Conservation (phyloP, 345 rosid genomes). For the Pelargonium nanum region DNA sequence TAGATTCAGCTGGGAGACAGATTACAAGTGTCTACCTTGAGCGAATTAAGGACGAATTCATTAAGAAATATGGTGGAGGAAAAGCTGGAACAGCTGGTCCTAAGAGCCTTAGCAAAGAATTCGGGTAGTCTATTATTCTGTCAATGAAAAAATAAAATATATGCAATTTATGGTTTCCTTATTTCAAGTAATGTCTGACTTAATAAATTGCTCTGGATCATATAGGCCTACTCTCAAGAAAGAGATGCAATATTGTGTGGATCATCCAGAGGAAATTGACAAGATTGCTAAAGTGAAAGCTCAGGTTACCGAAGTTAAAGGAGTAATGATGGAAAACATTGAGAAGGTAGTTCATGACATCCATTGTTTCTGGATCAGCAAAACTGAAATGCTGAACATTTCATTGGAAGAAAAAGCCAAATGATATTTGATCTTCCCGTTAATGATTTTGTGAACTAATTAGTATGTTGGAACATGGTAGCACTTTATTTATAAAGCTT, state of each 20-base stretch:
- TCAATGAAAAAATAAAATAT: not conserved
- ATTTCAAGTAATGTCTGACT: not conserved
- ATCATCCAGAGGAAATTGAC: conserved; percentile 52
- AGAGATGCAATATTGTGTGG: conserved; percentile 57
- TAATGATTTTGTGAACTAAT: too few species aligned
- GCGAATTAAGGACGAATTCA: conserved; percentile 47
- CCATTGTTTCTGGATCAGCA: too few species aligned
- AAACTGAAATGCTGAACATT: too few species aligned
- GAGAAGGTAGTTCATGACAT: conserved; percentile 24
- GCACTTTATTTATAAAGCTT: not conserved
- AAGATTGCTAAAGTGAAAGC: conserved; percentile 52
- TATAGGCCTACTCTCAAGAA: conserved; percentile 47
- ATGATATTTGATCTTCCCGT: too few species aligned
- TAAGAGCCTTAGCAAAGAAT: conserved; percentile 42
- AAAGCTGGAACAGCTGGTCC: conserved; percentile 45
- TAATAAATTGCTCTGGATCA: not conserved
- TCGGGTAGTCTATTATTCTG: conserved; percentile 21
- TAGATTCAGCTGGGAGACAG: conserved; percentile 47
- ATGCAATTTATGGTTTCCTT: not conserved
- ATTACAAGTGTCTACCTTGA: conserved; percentile 54
- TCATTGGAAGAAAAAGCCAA: too few species aligned
- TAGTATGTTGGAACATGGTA: not conserved
- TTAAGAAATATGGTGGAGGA: conserved; percentile 39
- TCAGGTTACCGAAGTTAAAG: conserved; percentile 49
- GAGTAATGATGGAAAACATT: conserved; percentile 52